These are phyloP conservation scores for Dissophora ornata DNA, from an alignment of 192 early-diverging fungal genomes.

Conservation along the genomic window DNA sequence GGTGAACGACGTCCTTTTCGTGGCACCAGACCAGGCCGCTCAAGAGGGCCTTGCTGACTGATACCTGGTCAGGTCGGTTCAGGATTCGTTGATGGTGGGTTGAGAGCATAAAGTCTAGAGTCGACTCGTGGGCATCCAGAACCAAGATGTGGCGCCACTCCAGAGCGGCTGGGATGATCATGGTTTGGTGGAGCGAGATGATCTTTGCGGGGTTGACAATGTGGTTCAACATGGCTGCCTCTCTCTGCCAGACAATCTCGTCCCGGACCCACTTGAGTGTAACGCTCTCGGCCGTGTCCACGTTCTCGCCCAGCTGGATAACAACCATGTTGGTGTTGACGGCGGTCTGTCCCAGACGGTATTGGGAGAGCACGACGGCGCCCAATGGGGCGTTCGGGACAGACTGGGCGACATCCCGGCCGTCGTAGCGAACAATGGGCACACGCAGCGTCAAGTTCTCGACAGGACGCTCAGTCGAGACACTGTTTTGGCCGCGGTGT, in stretches of 20 bases:
- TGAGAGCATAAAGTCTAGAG: constrained; percentile 41
- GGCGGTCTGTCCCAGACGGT: constrained; percentile 47
- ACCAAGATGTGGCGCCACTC: constrained; percentile 54
- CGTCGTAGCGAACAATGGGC: constrained; percentile 52
- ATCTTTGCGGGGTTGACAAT: constrained; percentile 53
- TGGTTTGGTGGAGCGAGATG: constrained; percentile 49
- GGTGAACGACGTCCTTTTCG: constrained; percentile 51
- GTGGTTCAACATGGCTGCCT: constrained; percentile 55
- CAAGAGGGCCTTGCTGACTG: constrained; percentile 35
- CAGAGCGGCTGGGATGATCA: constrained; percentile 53
- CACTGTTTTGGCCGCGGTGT: constrained; percentile 34
- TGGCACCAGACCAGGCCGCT: constrained; percentile 51
- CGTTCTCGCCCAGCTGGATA: constrained; percentile 51
- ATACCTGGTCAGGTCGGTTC: constrained; percentile 23
- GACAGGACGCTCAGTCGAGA: constrained; percentile 40
- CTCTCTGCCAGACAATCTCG: constrained; percentile 54
- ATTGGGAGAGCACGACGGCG: constrained; percentile 51
- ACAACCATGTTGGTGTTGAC: constrained; percentile 47
- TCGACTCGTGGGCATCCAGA: constrained; percentile 47
- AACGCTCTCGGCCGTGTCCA: constrained; percentile 48
- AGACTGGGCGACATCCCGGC: constrained; percentile 46
- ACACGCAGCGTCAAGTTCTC: constrained; percentile 50
- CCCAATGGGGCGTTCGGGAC: constrained; percentile 37
- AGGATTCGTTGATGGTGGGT: constrained; percentile 21
- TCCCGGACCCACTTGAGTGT: constrained; percentile 54